Conservation (phyloP, 2,329 filamentous ascomycete species). For the Tolypocladium album region DNA sequence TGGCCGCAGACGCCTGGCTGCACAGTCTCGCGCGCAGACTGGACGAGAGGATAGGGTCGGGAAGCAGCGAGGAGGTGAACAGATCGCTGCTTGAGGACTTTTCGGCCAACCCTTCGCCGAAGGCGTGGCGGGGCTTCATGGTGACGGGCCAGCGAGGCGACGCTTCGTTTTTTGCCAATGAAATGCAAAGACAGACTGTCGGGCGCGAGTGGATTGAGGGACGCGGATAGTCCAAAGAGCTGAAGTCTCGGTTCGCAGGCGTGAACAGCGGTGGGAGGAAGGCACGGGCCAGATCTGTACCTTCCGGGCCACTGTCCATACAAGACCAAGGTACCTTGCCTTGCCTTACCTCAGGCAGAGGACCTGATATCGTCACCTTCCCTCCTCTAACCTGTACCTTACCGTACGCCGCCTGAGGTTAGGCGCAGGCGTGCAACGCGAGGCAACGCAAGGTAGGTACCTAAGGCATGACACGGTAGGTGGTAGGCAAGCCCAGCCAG, state of each 20-base stretch:
- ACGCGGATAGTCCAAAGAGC: neutral
- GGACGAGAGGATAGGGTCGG: constrained; percentile 8
- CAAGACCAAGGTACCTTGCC: neutral
- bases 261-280: neutral
- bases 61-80: neutral
- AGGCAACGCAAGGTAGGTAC: too few species aligned
- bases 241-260: neutral
- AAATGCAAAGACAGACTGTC: neutral
- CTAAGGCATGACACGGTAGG: too few species aligned
- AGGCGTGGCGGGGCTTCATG: neutral
- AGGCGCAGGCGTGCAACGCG: too few species aligned
- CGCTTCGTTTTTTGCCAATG: neutral
- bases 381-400: too few species aligned
- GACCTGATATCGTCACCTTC: neutral
- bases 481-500: neutral
- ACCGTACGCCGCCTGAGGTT: too few species aligned
- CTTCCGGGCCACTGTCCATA: neutral
- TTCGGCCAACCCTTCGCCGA: neutral
- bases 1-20: constrained; percentile 7
- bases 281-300: neutral
- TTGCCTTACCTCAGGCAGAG: neutral
- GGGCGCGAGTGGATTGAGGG: neutral
- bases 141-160: neutral
- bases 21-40: constrained; percentile 17
- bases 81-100: neutral